Evolutionary conservation across 345 rosid genomes (phyloP), one percentile per base, ranked within the genome.

Genomic region (Cardamine resedifolia): DNA sequence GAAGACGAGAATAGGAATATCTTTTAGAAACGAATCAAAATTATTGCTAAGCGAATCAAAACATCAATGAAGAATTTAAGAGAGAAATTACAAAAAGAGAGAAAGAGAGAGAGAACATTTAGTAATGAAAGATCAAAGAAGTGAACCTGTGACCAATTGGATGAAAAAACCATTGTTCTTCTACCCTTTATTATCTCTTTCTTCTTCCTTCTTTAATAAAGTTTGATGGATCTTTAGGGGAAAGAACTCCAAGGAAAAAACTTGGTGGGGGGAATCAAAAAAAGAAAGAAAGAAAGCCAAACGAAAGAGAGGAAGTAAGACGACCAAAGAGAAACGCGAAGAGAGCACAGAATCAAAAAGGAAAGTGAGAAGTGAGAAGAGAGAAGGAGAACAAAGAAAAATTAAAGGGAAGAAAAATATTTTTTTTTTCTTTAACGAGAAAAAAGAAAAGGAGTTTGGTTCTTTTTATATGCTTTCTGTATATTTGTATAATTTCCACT

Each of bases 111-210:
- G 50, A 66, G 56, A 43, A 67, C 78, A 74, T 66, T 16, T 66
- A 66, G 67, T 66, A 66, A 67, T 26, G 68, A 62, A 50, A 50
- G 73, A 74, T 66, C 50, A 69, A 78, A 74, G 75, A 61, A 78
- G 68, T 58, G n/a, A 47, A 87, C 92, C 90, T 84, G 96, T 34
- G 87, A 84, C 93, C 96, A 88, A 71, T 86, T 83, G 79, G 96
- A 86, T 57, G 96, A 80, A 79, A 86, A 90, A 76, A 77, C 84
- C 96, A 88, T 90, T 74, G 83, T 82, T 79, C 63, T 58, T 77
- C 51, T 84, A 61, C 49, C 48, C 57, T 80, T 55, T 80, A 70
- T 45, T 53, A 64, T 55, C 55, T 58, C 66, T 58, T 69, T 62
- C 62, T 51, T 74, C 68, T 30, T 76, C 58, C 70, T 72, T 80